These are phyloP conservation scores for Margaritispora aquatica DNA, from an alignment of 495 filamentous ascomycete genomes.

Conservation along the genomic window DNA sequence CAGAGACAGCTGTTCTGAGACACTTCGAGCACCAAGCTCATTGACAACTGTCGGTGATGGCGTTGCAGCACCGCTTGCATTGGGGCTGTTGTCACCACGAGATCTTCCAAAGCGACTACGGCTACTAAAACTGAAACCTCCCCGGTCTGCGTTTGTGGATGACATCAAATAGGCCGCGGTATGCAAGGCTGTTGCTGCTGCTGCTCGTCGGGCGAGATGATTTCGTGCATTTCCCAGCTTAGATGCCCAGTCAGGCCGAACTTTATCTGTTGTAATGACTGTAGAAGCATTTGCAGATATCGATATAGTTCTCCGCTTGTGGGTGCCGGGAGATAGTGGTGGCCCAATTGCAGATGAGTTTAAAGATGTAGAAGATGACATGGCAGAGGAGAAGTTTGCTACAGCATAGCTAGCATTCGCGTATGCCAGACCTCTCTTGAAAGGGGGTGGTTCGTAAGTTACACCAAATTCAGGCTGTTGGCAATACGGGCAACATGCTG, in stretches of 20 bases:
- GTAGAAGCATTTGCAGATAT: slow-evolving; percentile 71
- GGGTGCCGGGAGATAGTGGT: slow-evolving; percentile 14
- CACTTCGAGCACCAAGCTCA: slow-evolving; percentile 21
- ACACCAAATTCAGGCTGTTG: slow-evolving; percentile 92
- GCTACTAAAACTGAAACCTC: slow-evolving; percentile 27
- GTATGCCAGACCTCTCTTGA: slow-evolving; percentile 78
- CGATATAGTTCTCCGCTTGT: slow-evolving; percentile 65
- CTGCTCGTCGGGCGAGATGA: slow-evolving; percentile 78
- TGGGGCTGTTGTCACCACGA: slow-evolving; percentile 19
- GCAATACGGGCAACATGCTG: slow-evolving; percentile 93
- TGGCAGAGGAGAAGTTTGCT: slow-evolving; percentile 55
- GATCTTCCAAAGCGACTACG: slow-evolving; percentile 22
- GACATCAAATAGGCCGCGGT: slow-evolving; percentile 93
- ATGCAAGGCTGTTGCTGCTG: slow-evolving; percentile 89
- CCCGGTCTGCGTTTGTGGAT: slow-evolving; percentile 35
- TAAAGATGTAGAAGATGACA: slow-evolving; percentile 53
- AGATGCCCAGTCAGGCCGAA: slow-evolving; percentile 90
- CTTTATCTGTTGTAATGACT: slow-evolving; percentile 85
- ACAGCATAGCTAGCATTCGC: slow-evolving; percentile 32
- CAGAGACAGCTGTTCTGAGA: slow-evolving; percentile 18
- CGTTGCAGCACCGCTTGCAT: slow-evolving; percentile 26
- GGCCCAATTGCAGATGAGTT: slow-evolving; percentile 27
- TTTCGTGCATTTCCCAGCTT: slow-evolving; percentile 81
- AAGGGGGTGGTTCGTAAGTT: slow-evolving; percentile 82
- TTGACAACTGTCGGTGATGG: slow-evolving; percentile 24